phyloP scores from a whole-genome alignment of 2,329 filamentous ascomycete genomes.

The Paraconiothyrium sp. region DNA sequence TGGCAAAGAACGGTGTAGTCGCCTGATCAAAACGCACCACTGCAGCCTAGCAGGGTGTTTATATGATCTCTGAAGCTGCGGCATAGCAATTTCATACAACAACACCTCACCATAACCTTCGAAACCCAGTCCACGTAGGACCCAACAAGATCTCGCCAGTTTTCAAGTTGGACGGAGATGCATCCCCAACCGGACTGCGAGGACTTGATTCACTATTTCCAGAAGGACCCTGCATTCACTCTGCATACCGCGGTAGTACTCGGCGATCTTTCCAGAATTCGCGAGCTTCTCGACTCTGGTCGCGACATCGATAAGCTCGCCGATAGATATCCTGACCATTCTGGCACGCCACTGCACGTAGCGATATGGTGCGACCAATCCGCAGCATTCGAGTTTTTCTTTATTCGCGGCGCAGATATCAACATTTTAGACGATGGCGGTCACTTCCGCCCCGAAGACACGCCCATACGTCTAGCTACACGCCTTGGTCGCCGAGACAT shows the following conservation, averaged over 20 bases:
- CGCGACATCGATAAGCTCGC: not conserved
- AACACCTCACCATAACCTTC: no score
- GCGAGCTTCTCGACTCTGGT: no score
- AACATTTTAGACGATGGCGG: not conserved
- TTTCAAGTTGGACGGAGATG: not conserved
- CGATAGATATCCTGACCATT: not conserved
- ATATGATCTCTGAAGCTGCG: no score
- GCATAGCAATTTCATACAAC: no score
- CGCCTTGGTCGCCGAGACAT: not conserved
- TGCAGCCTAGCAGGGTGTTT: no score
- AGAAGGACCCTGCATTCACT: not conserved
- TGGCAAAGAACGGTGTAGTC: no score
- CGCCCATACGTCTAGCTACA: not conserved
- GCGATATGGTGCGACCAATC: conserved; percentile 5
- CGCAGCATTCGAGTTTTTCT: not conserved
- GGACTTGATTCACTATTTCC: not conserved
- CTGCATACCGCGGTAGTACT: not conserved
- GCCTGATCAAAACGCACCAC: no score
- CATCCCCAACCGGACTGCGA: not conserved
- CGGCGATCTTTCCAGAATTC: no score
- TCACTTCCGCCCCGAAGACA: not conserved
- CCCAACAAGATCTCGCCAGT: no score
- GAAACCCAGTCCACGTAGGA: no score
- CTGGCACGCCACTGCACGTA: not conserved
- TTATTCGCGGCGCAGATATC: conserved; percentile 2